These are phyloP conservation scores for Carex cristatella DNA, from an alignment of 176 grass and related monocot species.

Conservation along the genomic window DNA sequence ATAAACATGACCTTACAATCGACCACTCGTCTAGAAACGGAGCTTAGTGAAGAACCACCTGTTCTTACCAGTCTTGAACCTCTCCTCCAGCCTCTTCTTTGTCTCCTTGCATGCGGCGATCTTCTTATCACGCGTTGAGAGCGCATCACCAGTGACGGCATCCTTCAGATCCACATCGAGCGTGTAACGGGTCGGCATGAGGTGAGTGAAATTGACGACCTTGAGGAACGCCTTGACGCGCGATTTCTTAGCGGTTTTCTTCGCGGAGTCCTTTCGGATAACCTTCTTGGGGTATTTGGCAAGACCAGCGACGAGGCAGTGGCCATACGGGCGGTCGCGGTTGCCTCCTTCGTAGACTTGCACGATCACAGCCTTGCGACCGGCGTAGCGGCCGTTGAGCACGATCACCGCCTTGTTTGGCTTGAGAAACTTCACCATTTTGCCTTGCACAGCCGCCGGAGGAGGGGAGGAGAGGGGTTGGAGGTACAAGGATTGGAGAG, in stretches of 20 bases:
- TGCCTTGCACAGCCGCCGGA: conserved; percentile 5
- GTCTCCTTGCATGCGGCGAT: conserved; percentile 52
- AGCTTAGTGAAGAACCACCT: conserved; percentile 75
- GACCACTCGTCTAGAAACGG: conserved; percentile 31
- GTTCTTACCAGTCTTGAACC: conserved; percentile 68
- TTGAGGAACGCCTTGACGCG: conserved; percentile 69
- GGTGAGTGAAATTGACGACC: conserved; percentile 70
- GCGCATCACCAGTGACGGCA: conserved; percentile 31
- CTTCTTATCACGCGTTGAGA: conserved; percentile 47
- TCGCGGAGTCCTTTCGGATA: conserved; percentile 52
- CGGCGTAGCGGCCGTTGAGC: conserved; percentile 39
- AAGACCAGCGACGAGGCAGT: conserved; percentile 55
- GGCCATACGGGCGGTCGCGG: conserved; percentile 54
- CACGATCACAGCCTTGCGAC: conserved; percentile 56
- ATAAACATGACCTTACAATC: not conserved
- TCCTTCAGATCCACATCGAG: conserved; percentile 65
- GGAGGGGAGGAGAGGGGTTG: not conserved
- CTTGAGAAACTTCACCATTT: conserved; percentile 64
- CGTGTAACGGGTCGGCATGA: conserved; percentile 67
- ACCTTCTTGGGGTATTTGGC: conserved; percentile 66
- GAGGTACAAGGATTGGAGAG: not conserved
- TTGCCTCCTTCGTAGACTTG: conserved; percentile 62
- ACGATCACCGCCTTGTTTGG: conserved; percentile 57
- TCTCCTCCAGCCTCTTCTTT: conserved; percentile 52
- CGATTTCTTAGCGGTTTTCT: conserved; percentile 69